phyloP scores from a whole-genome alignment of 2,329 filamentous ascomycete species.

The Mariannaea elegans region DNA sequence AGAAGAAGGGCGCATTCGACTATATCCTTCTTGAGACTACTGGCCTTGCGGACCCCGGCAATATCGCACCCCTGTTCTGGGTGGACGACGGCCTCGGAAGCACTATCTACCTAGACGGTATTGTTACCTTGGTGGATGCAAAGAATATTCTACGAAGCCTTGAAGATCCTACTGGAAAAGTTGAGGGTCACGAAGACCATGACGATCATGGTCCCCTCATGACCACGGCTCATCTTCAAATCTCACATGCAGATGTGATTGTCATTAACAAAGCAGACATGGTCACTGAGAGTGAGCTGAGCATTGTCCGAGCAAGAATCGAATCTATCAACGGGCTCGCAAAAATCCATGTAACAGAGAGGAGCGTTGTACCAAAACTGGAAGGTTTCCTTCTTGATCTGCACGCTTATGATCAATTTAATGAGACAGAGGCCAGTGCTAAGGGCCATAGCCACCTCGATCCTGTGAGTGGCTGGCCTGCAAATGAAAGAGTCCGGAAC shows the following conservation, averaged over 20 bases:
- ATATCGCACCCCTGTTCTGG: slow-evolving; percentile 96
- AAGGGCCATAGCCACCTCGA: slow-evolving; percentile 94
- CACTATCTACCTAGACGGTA: slow-evolving; percentile 95
- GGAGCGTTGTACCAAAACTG: slow-evolving; percentile 80
- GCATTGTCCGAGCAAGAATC: slow-evolving; percentile 75
- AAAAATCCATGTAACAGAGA: slow-evolving; percentile 81
- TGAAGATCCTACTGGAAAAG: slow-evolving; percentile 72
- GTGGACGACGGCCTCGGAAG: slow-evolving; percentile 95
- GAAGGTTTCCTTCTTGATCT: slow-evolving; percentile 90
- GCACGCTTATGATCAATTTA: slow-evolving; percentile 89
- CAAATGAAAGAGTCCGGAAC: background rate
- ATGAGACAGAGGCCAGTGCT: slow-evolving; percentile 72
- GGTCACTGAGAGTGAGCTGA: slow-evolving; percentile 74
- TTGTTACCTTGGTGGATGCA: slow-evolving; percentile 94
- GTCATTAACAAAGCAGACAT: slow-evolving; percentile 94
- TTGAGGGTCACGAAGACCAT: slow-evolving; percentile 60
- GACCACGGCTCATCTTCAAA: slow-evolving; percentile 94
- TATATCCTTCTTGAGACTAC: slow-evolving; percentile 98
- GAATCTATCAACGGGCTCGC: slow-evolving; percentile 89
- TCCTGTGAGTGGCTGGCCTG: slow-evolving; percentile 64
- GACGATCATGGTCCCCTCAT: slow-evolving; percentile 72
- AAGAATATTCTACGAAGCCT: slow-evolving; percentile 88
- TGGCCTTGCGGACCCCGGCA: slow-evolving; percentile 92
- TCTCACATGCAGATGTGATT: slow-evolving; percentile 95
- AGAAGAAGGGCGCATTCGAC: slow-evolving; percentile 91